Base-by-base conservation (phyloP, 495 filamentous ascomycete species). In the Astrothelium subdiscretum region DNA sequence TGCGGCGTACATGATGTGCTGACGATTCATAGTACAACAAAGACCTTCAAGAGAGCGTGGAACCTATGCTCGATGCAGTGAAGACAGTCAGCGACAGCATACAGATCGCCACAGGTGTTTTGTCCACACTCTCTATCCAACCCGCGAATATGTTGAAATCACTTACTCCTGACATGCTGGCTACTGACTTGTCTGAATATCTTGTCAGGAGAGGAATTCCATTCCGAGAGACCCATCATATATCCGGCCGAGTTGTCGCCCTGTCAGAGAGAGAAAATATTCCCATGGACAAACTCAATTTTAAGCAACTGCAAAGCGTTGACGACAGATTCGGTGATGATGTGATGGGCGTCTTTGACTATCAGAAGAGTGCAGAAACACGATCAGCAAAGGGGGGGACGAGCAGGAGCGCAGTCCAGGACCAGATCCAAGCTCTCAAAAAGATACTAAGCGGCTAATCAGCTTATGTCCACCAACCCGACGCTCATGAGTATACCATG, bases 21-120 rank as follows among this genome's bases (percentile, higher is more conserved):
- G 15, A 54, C 5, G 22, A 10, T 12, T 20, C 12, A 27, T 27
- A 54, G 48, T 97, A 96, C 79, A 95, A 97, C 79, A 95, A 96
- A 78, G 89, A 96, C 71, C 78, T 96, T 18, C 92, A 97, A 75
- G 92, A 97, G 76, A 87, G 83, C 63, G 85, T 90, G 65, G 90
- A 96, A 78, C 87, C 88, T 44, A 81, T 97, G 73, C 82, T 97
- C 31, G 89, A 96, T 75, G 85, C 86, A 71, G 82, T 95, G 72
- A 91, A 91, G 77, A 96, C 92, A 11, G 83, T 95, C 58, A 80
- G 79, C 54, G 88, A 95, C 79, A 91, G 87, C 72, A 81, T 95
- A 63, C 86, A 87, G 70, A 96, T 97, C 68, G 88, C 89, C 48
- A 90, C 87, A 48, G 89, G 92, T 59, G 84, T 87, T 2, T 76